Evolutionary conservation across 768 basidiomycete species (phyloP).

Genomic region (Lentinula guzmanii): DNA sequence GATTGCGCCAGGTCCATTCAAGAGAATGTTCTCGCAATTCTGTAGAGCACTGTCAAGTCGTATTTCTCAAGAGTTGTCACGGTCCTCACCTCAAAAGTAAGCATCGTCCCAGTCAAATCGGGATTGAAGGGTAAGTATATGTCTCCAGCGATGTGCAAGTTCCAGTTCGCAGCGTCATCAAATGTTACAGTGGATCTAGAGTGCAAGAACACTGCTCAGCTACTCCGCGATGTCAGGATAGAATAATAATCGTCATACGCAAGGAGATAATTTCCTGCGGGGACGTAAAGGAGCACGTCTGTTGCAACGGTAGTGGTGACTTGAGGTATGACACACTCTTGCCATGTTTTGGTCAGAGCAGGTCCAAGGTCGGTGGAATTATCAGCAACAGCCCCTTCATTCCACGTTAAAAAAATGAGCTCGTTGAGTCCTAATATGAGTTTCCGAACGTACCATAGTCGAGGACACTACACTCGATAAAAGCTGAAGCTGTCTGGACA

Average conservation of each 20-base stretch:
- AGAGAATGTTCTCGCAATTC: conserved; percentile 16
- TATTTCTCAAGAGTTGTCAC: not conserved
- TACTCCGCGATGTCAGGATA: not conserved
- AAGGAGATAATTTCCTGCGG: conserved; percentile 16
- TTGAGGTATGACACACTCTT: conserved; percentile 14
- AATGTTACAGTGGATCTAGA: conserved; percentile 12
- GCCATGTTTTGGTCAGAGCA: conserved; percentile 17
- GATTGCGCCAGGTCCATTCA: conserved; percentile 17
- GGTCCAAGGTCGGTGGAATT: conserved; percentile 20
- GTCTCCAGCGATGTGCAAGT: conserved; percentile 16
- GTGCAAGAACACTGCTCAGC: not conserved
- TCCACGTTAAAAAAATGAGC: not conserved
- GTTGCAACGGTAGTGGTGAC: conserved; percentile 12
- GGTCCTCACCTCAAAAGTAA: conserved; percentile 15
- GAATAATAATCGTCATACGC: not conserved
- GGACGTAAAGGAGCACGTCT: conserved; percentile 16
- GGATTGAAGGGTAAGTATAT: conserved; percentile 16
- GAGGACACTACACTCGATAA: conserved; percentile 18
- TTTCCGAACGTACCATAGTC: conserved; percentile 11
- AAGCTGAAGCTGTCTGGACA: conserved; percentile 5
- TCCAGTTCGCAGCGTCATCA: conserved; percentile 16
- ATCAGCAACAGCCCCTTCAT: conserved; percentile 13
- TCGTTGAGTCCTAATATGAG: not conserved
- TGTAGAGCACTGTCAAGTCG: not conserved
- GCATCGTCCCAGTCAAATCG: conserved; percentile 17